Conservation (phyloP, 2,329 filamentous ascomycete genomes). For the Hymenoscyphus infarciens region DNA sequence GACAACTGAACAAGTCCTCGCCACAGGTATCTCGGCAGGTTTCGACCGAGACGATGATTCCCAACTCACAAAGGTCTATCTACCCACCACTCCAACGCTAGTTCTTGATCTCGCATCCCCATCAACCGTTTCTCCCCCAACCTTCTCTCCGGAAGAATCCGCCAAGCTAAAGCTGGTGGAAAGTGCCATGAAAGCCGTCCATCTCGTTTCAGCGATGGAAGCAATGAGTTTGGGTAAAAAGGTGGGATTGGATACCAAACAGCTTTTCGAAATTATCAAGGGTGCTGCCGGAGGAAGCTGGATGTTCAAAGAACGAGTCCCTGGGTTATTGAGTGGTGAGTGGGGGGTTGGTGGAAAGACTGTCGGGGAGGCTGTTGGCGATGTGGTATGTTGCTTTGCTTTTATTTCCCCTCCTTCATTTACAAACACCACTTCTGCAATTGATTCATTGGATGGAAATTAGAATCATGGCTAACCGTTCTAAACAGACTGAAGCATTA, state of each 20-base stretch:
- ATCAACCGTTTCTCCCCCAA: background rate
- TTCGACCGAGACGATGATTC: constrained; percentile 28
- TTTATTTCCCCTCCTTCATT: background rate
- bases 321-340: constrained; percentile 38
- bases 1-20: constrained; percentile 35
- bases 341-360: constrained; percentile 35
- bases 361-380: constrained; percentile 38
- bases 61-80: constrained; percentile 23
- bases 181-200: constrained; percentile 55
- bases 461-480: background rate
- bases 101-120: constrained; percentile 24
- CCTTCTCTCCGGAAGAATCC: constrained; percentile 24
- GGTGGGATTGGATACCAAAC: constrained; percentile 49
- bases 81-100: constrained; percentile 21
- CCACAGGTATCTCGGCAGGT: constrained; percentile 20
- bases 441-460: background rate
- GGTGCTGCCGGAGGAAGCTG: constrained; percentile 37
- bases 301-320: constrained; percentile 39
- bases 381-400: constrained; percentile 28
- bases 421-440: background rate
- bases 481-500: constrained; percentile 34
- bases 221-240: constrained; percentile 53
- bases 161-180: constrained; percentile 47
- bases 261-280: constrained; percentile 46
- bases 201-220: constrained; percentile 53